A percentile compares a stretch with the other conserved stretches of the same genome.
These are phyloP conservation scores for Neurospora sp. DNA, from an alignment of 495 filamentous ascomycete genomes.

Conservation along the genomic window DNA sequence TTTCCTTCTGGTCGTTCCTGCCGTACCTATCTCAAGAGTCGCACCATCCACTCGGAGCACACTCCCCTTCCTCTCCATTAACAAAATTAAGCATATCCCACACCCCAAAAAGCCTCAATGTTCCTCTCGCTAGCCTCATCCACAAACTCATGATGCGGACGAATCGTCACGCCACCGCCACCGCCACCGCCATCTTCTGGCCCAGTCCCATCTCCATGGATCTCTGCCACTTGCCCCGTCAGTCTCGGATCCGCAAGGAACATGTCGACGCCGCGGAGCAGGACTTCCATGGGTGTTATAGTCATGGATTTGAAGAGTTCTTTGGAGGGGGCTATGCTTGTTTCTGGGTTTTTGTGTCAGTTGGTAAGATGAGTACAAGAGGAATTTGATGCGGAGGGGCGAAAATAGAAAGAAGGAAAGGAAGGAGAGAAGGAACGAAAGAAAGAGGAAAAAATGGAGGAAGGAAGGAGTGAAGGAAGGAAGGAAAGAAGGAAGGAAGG, in stretches of 20 bases:
- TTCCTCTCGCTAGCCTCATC: conserved; percentile 43
- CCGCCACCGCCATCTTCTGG: conserved; percentile 9
- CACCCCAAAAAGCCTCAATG: conserved; percentile 36
- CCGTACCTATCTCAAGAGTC: no score
- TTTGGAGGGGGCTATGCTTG: conserved; percentile 36
- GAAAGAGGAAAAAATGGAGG: background rate
- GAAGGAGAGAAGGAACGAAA: background rate
- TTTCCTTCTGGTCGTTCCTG: no score
- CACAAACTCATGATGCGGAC: conserved; percentile 38
- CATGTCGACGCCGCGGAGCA: conserved; percentile 32
- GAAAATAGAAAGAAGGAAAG: background rate
- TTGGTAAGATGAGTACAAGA: no score
- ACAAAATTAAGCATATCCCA: conserved; percentile 31
- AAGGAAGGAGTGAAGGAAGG: no score
- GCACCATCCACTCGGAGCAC: no score
- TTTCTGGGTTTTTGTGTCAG: conserved; percentile 22
- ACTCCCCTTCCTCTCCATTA: no score
- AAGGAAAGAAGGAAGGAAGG: no score
- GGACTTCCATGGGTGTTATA: conserved; percentile 43
- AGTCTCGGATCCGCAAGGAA: conserved; percentile 32
- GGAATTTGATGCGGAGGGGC: background rate
- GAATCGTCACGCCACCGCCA: conserved; percentile 33
- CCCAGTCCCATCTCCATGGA: conserved; percentile 28
- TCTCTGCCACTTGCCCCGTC: conserved; percentile 41
- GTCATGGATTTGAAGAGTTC: conserved; percentile 40